Conservation (phyloP, 176 grass and related monocot species). For the Poa pratensis region DNA sequence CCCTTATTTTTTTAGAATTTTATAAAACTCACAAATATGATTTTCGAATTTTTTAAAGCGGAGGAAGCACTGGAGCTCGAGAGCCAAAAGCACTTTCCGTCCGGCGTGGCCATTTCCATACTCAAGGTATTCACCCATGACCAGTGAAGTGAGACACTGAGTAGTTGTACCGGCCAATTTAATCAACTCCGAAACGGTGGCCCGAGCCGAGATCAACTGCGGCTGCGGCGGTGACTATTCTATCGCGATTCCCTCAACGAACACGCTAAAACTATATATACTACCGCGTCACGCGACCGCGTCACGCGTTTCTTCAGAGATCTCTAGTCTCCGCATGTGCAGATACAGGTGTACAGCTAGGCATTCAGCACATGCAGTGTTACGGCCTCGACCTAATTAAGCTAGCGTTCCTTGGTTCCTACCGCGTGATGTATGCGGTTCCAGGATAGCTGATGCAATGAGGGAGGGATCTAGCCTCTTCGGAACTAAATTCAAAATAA, state of each 20-base stretch:
- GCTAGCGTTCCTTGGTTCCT: background rate
- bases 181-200: too few relatives aligned
- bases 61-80: too few relatives aligned
- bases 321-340: constrained; percentile 7
- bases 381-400: constrained; percentile 15
- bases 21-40: too few relatives aligned
- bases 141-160: background rate
- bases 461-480: background rate
- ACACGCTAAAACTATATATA: constrained; percentile 13
- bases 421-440: constrained; percentile 30
- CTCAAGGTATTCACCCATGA: background rate
- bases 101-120: background rate
- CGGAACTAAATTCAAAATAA: background rate
- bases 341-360: background rate
- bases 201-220: background rate
- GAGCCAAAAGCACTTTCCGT: too few relatives aligned
- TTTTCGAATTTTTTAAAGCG: too few relatives aligned
- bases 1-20: too few relatives aligned
- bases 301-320: constrained; percentile 24
- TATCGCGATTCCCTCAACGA: constrained; percentile 34
- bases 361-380: constrained; percentile 41
- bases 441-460: constrained; percentile 22
- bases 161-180: too few relatives aligned
- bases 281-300: constrained; percentile 8
- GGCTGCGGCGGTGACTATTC: constrained; percentile 11